Percentiles rank a stretch among this genome's conserved stretches.
These are phyloP conservation scores for Metroxylon sagu DNA, from an alignment of 176 grass and related monocot species.

Conservation along the genomic window DNA sequence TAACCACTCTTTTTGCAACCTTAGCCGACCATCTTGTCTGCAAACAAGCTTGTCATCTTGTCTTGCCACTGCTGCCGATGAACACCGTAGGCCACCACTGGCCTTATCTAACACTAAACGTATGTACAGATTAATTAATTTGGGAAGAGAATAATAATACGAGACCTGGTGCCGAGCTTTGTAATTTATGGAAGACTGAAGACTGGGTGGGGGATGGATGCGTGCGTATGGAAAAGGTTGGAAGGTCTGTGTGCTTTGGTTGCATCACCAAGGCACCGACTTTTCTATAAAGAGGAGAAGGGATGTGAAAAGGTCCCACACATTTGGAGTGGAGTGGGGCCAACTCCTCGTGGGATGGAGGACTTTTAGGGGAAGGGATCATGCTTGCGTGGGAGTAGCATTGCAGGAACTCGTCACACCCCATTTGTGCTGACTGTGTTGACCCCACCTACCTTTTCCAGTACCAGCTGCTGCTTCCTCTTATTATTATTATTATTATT, in stretches of 20 bases:
- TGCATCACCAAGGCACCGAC: constrained; percentile 32
- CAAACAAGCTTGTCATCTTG: constrained; percentile 14
- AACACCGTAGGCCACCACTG: neutral
- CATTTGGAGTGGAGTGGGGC: no score
- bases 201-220: constrained; percentile 12
- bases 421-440: constrained; percentile 2
- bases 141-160: constrained; percentile 6
- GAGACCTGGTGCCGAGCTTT: constrained; percentile 10
- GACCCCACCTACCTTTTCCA: constrained; percentile 6
- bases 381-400: neutral
- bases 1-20: constrained; percentile 12
- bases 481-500: neutral
- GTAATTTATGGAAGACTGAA: constrained; percentile 10
- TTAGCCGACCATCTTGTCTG: constrained; percentile 29
- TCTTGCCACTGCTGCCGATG: constrained; percentile 5
- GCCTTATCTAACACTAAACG: neutral
- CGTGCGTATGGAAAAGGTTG: constrained; percentile 7
- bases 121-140: constrained; percentile 6
- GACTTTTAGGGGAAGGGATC: constrained; percentile 12
- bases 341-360: no score
- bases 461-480: neutral
- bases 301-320: neutral
- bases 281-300: constrained; percentile 6
- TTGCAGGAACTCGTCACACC: neutral
- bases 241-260: constrained; percentile 21